phyloP scores from a whole-genome alignment of 768 basidiomycete genomes.

The Lentinula boryana region DNA sequence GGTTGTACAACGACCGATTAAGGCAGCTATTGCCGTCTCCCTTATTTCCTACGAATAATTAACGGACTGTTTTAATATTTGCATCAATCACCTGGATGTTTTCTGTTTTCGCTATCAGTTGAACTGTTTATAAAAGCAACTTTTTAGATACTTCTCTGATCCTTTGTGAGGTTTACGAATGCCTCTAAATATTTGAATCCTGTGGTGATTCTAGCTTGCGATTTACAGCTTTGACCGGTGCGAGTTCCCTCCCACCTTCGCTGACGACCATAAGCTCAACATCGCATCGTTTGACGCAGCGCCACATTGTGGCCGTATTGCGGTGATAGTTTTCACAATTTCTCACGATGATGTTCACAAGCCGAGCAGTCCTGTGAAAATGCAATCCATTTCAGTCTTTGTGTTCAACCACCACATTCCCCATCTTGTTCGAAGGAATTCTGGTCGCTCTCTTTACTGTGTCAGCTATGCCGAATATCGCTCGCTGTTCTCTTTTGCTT shows the following conservation, averaged over 20 bases:
- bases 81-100: background rate
- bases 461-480: slow-evolving; percentile 5
- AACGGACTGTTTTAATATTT: slow-evolving; percentile 3
- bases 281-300: no score
- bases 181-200: background rate
- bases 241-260: background rate
- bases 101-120: background rate
- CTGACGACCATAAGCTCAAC: no score
- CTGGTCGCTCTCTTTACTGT: background rate
- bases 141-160: no score
- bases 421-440: background rate
- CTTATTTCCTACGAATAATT: background rate
- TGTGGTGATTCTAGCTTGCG: no score
- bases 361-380: background rate
- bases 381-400: background rate
- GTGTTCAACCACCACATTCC: slow-evolving; percentile 2
- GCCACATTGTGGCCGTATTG: background rate
- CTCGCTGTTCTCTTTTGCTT: background rate
- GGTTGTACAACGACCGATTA: background rate
- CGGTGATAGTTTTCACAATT: background rate
- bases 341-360: background rate
- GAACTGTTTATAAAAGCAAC: background rate
- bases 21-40: background rate
- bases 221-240: background rate
- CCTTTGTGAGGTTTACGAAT: no score